These are phyloP conservation scores for Suillus cothurnatus DNA, from an alignment of 768 basidiomycete genomes.

Conservation along the genomic window DNA sequence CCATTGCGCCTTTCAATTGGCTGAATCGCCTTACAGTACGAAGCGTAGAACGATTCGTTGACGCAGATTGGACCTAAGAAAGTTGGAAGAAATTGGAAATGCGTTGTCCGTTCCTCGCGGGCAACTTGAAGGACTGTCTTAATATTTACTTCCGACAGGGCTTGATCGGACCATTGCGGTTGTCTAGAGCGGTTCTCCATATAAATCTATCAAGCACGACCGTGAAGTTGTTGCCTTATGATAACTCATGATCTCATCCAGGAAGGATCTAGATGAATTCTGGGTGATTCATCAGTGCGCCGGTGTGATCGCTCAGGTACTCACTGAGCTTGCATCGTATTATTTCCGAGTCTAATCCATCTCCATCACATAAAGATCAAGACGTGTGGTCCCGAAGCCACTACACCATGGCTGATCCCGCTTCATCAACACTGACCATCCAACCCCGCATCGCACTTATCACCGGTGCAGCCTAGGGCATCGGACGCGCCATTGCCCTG, in stretches of 20 bases:
- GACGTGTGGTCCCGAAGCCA: background rate
- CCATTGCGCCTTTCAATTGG: background rate
- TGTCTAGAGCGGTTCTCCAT: background rate
- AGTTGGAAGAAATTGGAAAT: background rate
- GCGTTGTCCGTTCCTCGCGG: background rate
- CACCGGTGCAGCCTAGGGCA: conserved; percentile 38
- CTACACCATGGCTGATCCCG: background rate
- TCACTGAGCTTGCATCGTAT: background rate
- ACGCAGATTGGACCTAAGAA: background rate
- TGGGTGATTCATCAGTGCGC: background rate
- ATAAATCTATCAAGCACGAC: background rate
- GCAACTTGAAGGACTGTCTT: background rate
- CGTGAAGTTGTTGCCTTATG: background rate
- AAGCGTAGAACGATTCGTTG: background rate
- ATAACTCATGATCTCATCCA: background rate
- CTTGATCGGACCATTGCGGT: background rate
- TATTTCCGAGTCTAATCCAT: background rate
- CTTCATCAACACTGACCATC: background rate
- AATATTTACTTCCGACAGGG: background rate
- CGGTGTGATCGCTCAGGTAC: background rate
- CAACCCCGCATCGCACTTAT: conserved; percentile 21
- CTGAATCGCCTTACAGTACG: background rate
- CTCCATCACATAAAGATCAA: conserved; percentile 2
- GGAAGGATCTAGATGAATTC: background rate
- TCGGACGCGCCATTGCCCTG: conserved; percentile 34